Base-by-base conservation (phyloP, 306 rosid genomes). In the Citrullus mucosospermus region DNA sequence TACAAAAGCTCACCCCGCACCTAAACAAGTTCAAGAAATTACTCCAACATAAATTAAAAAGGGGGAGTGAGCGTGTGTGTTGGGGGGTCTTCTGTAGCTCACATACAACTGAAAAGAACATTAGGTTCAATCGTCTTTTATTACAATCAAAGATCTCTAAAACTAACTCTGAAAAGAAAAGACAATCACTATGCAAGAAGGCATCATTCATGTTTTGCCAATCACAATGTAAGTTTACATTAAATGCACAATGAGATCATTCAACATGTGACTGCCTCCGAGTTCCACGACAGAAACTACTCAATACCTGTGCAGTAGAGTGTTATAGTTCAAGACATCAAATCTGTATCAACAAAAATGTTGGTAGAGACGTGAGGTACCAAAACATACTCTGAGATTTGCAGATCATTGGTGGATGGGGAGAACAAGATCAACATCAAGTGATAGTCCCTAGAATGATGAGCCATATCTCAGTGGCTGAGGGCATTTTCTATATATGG, bases 1-100 rank as follows among this genome's bases (percentile, higher is more conserved):
- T 71, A 60, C 51, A 61, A 41, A 34, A 62, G 65, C 62, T 46
- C 51, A 70, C 79, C 53, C 74, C 79, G 44, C 4, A 78, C 59
- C 65, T 72, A 68, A n/a, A 75, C 28, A 74, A 18, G 18, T 66
- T 78, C 78, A 41, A 81, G 56, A 51, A 81, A 59, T 70, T 68
- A 75, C 56, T 59, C 16, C 65, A 69, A 55, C 63, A 78, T 56
- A 74, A 78, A n/a, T 41, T 58, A 28, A 71, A 46, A 12, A 11
- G 14, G 7, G 8, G 6, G 36, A 62, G 13, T 36, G 39, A 36
- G 39, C 6, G 39, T 36, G 39, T 4, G 39, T 36, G 39, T 4
- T 36, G 10, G 32, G 0, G 32, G 11, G 16, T 20, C 6, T 36
- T 4, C 9, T 20, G 56, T n/a, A n/a, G 56, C 44, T 55, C 36